Evolutionary conservation across 768 basidiomycete species (phyloP).

Genomic region (Suillus lakei): DNA sequence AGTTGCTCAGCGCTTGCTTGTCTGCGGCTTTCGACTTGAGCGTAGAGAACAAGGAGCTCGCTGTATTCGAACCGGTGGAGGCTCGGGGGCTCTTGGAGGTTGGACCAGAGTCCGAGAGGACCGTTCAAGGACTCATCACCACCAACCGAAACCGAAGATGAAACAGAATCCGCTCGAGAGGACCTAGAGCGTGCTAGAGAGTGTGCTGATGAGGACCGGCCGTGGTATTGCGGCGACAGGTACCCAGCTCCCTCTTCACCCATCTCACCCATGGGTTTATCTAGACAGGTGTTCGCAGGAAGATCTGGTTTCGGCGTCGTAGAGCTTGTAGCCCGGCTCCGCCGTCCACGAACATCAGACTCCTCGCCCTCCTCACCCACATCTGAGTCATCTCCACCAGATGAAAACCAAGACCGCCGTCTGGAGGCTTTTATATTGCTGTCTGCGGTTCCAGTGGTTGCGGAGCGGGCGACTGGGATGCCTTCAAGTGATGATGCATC

Average conservation of each 20-base stretch:
- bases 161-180: slow-evolving; percentile 40
- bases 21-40: slow-evolving; percentile 78
- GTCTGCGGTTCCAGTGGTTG: slow-evolving; percentile 26
- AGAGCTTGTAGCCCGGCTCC: slow-evolving; percentile 31
- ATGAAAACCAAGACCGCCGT: slow-evolving; percentile 64
- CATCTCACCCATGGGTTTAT: slow-evolving; percentile 13
- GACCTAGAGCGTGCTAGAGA: slow-evolving; percentile 39
- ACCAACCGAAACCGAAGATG: slow-evolving; percentile 36
- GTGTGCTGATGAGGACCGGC: slow-evolving; percentile 51
- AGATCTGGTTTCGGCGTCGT: slow-evolving; percentile 33
- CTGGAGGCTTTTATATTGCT: slow-evolving; percentile 33
- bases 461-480: slow-evolving; percentile 25
- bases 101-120: slow-evolving; percentile 38
- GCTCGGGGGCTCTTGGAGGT: slow-evolving; percentile 43
- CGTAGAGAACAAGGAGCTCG: slow-evolving; percentile 73
- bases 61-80: slow-evolving; percentile 41
- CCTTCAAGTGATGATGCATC: slow-evolving; percentile 31
- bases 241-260: slow-evolving; percentile 23
- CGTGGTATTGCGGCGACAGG: slow-evolving; percentile 22
- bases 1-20: slow-evolving; percentile 84
- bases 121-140: slow-evolving; percentile 33
- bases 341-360: slow-evolving; percentile 21
- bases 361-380: slow-evolving; percentile 29
- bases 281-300: slow-evolving; percentile 8
- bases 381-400: slow-evolving; percentile 43